phyloP scores from a whole-genome alignment of 2,329 filamentous ascomycete genomes.

The Berkeleyomyces basicola region DNA sequence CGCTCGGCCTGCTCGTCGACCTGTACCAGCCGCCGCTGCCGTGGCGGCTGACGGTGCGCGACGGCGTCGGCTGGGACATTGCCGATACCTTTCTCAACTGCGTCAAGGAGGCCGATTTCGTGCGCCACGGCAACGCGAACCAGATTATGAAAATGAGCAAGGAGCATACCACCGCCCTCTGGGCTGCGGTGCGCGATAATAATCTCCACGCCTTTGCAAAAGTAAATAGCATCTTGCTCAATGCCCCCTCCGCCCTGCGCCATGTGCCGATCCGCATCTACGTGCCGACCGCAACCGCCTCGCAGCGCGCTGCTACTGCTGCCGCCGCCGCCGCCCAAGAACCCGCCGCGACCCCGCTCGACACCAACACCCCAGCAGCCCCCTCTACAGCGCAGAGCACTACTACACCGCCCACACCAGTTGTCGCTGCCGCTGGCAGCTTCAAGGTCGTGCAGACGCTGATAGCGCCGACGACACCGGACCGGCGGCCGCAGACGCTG shows the following conservation, averaged over 20 bases:
- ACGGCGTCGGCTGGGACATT: constrained; percentile 42
- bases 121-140: constrained; percentile 75
- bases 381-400: constrained; percentile 19
- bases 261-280: constrained; percentile 84
- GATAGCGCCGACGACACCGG: constrained; percentile 33
- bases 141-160: constrained; percentile 81
- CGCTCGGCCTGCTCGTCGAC: constrained; percentile 38
- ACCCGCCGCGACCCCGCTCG: background rate
- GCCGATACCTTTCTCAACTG: constrained; percentile 47
- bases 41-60: constrained; percentile 37
- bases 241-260: constrained; percentile 54
- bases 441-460: constrained; percentile 65
- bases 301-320: constrained; percentile 20
- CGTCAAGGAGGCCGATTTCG: constrained; percentile 64
- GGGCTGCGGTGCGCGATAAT: constrained; percentile 64
- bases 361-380: constrained; percentile 8
- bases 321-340: background rate
- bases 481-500: constrained; percentile 35
- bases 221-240: constrained; percentile 62
- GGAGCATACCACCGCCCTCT: constrained; percentile 65
- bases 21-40: constrained; percentile 38
- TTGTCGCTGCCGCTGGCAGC: constrained; percentile 26
- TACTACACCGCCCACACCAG: constrained; percentile 10
- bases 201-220: constrained; percentile 56
- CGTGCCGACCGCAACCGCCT: constrained; percentile 48